Evolutionary conservation across 257 asterid species (phyloP).

Genomic region (Striga asiatica): DNA sequence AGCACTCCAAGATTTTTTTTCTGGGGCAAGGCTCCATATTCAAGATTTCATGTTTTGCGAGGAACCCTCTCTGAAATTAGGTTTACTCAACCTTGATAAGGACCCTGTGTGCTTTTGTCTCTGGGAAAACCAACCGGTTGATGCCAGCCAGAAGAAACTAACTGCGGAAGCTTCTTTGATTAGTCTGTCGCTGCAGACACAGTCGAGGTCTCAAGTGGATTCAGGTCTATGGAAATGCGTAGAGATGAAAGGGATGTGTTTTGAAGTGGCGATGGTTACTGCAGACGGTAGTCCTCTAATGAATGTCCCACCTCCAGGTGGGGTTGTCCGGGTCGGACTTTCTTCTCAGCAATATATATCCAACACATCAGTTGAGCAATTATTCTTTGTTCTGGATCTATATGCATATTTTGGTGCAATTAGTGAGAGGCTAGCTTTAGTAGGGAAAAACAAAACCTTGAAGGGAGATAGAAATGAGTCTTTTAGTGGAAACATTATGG

Average conservation of each 20-base stretch:
- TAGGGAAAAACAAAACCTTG: constrained; percentile 37
- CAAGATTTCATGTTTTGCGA: constrained; percentile 63
- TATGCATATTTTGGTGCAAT: constrained; percentile 67
- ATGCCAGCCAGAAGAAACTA: constrained; percentile 87
- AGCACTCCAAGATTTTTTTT: constrained; percentile 45
- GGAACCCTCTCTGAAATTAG: constrained; percentile 60
- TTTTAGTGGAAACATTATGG: constrained; percentile 35
- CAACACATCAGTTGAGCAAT: constrained; percentile 82
- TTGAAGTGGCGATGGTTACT: constrained; percentile 96
- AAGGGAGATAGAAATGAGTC: constrained; percentile 38
- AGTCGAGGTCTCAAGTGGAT: constrained; percentile 22
- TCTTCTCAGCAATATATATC: constrained; percentile 76
- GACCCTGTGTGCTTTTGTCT: constrained; percentile 96
- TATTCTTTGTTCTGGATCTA: constrained; percentile 78
- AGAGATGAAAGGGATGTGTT: constrained; percentile 60
- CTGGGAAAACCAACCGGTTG: constrained; percentile 87
- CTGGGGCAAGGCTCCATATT: constrained; percentile 85
- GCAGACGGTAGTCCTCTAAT: constrained; percentile 90
- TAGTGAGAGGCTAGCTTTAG: constrained; percentile 59
- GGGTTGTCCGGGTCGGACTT: constrained; percentile 81
- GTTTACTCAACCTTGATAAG: constrained; percentile 69
- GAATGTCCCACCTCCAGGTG: constrained; percentile 84
- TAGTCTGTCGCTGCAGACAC: constrained; percentile 64
- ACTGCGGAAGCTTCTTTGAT: constrained; percentile 55
- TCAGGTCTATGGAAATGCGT: constrained; percentile 70